Conservation (phyloP, 192 early-diverging fungal species). For the Coemansia sp. region DNA sequence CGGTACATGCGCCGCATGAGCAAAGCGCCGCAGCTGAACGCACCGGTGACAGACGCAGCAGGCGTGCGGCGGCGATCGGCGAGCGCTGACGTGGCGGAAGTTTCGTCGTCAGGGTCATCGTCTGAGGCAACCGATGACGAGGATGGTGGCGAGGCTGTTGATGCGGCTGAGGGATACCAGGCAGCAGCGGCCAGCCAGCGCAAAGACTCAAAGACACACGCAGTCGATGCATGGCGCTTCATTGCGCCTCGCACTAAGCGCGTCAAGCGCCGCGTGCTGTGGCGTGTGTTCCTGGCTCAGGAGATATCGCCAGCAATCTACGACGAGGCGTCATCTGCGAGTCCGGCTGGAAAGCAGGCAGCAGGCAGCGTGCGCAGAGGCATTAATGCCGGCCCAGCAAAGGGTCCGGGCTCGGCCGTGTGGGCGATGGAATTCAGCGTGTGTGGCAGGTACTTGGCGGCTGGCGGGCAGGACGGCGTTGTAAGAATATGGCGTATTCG, state of each 20-base stretch:
- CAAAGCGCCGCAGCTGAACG: slow-evolving; percentile 53
- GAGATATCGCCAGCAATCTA: slow-evolving; percentile 42
- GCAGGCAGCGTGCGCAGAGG: slow-evolving; percentile 24
- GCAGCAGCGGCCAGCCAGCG: slow-evolving; percentile 29
- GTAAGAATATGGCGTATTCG: slow-evolving; percentile 69
- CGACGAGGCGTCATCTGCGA: slow-evolving; percentile 21
- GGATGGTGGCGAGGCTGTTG: background rate
- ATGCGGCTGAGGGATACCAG: slow-evolving; percentile 16
- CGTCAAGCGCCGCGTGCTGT: slow-evolving; percentile 53
- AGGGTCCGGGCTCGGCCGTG: slow-evolving; percentile 53
- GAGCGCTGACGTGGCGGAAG: slow-evolving; percentile 5
- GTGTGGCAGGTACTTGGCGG: slow-evolving; percentile 65
- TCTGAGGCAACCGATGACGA: slow-evolving; percentile 7
- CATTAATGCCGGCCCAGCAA: slow-evolving; percentile 22
- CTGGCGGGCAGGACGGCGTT: slow-evolving; percentile 75
- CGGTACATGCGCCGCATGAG: slow-evolving; percentile 49
- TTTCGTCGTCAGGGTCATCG: background rate
- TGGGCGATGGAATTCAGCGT: slow-evolving; percentile 80
- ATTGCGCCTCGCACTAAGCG: slow-evolving; percentile 48
- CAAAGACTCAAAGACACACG: slow-evolving; percentile 19
- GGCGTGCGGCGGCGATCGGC: slow-evolving; percentile 15
- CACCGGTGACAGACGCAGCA: background rate
- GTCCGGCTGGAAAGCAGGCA: slow-evolving; percentile 2
- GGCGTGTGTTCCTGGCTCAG: slow-evolving; percentile 58
- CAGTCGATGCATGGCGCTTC: slow-evolving; percentile 53